phyloP scores from a whole-genome alignment of 768 basidiomycete species.

The Boletales sp. region DNA sequence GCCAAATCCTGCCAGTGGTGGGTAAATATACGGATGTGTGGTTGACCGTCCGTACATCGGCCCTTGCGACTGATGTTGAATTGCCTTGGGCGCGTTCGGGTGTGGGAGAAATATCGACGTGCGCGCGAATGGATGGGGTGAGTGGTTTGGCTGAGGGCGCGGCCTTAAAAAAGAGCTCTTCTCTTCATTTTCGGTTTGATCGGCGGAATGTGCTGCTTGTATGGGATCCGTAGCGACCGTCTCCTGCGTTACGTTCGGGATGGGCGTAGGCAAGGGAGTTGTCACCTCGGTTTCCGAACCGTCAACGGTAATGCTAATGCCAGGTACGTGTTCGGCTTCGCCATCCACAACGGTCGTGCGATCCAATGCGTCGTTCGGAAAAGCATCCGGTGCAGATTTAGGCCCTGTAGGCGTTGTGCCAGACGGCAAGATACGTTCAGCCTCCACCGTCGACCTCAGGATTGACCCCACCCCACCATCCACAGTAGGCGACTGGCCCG shows the following conservation, averaged over 20 bases:
- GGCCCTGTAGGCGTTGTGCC: not conserved
- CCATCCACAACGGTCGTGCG: conserved; percentile 19
- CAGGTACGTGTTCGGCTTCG: conserved; percentile 3
- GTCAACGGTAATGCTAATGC: conserved; percentile 4
- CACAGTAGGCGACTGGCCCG: conserved; percentile 13
- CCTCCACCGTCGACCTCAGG: conserved; percentile 15
- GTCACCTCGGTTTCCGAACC: conserved; percentile 10
- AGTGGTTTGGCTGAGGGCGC: conserved; percentile 17
- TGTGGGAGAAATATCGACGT: conserved; percentile 50
- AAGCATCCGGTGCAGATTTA: not conserved
- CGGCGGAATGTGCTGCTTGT: conserved; percentile 1
- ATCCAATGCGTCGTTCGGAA: conserved; percentile 1
- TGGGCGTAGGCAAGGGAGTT: conserved; percentile 4
- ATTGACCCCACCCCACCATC: conserved; percentile 16
- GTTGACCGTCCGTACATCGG: conserved; percentile 55
- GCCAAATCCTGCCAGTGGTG: conserved; percentile 6
- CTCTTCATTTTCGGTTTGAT: conserved; percentile 6
- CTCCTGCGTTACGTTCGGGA: conserved; percentile 6
- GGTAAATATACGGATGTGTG: conserved; percentile 15
- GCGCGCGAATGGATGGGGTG: conserved; percentile 29
- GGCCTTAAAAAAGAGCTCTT: conserved; percentile 24
- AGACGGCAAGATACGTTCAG: conserved; percentile 1
- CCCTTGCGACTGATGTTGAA: conserved; percentile 30
- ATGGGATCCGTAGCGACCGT: conserved; percentile 16
- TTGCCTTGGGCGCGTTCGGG: conserved; percentile 49